Conservation (phyloP, 1,284 basidiomycete genomes). For the Ustilago esculenta region DNA sequence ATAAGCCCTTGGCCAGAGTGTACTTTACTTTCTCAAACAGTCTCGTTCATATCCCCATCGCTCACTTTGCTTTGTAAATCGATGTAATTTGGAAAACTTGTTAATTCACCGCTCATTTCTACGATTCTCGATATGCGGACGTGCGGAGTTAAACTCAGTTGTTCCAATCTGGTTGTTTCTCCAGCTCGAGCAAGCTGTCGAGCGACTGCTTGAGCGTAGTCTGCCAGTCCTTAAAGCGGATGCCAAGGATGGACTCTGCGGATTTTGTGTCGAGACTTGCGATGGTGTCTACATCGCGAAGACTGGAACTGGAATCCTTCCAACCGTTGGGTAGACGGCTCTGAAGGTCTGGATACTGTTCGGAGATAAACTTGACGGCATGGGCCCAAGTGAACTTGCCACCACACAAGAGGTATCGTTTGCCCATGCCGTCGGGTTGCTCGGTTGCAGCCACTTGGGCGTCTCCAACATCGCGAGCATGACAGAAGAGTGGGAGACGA, state of each 20-base stretch:
- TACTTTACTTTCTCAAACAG: no score
- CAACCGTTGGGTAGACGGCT: slow-evolving; percentile 56
- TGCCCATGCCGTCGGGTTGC: slow-evolving; percentile 35
- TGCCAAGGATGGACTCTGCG: slow-evolving; percentile 36
- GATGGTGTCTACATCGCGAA: slow-evolving; percentile 25
- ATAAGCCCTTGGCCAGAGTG: no score
- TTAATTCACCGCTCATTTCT: no score
- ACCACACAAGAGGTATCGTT: slow-evolving; percentile 54
- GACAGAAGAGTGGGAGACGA: slow-evolving; percentile 65
- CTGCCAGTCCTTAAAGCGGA: slow-evolving; percentile 55
- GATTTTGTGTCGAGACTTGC: slow-evolving; percentile 47
- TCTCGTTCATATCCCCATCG: no score
- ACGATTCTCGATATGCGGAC: no score
- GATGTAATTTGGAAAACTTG: no score
- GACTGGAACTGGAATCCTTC: slow-evolving; percentile 31
- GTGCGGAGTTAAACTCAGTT: slow-evolving; percentile 8
- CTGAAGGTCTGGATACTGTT: slow-evolving; percentile 45
- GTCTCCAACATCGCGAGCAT: slow-evolving; percentile 55
- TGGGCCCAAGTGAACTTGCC: slow-evolving; percentile 56
- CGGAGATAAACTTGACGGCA: slow-evolving; percentile 47
- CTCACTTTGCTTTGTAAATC: no score
- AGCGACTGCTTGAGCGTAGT: slow-evolving; percentile 54
- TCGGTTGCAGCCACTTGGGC: slow-evolving; percentile 63
- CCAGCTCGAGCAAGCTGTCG: slow-evolving; percentile 51
- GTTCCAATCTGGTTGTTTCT: slow-evolving; percentile 48